phyloP scores from a whole-genome alignment of 495 filamentous ascomycete species.

The Opeltia flavorubescens region DNA sequence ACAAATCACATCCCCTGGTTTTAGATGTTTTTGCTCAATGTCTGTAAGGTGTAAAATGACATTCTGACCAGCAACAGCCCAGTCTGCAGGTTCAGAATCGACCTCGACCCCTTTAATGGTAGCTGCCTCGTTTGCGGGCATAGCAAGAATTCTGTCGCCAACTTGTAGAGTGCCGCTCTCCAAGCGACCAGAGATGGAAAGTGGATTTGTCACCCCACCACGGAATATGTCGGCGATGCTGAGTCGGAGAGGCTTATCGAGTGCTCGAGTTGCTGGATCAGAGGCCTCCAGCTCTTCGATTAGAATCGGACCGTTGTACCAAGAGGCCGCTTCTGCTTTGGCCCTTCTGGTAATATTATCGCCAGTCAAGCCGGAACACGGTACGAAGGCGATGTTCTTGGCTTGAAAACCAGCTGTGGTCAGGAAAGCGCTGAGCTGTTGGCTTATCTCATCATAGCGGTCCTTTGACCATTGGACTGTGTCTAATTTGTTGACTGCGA shows the following conservation, averaged over 20 bases:
- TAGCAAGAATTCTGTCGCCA: slow-evolving; percentile 64
- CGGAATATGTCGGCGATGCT: slow-evolving; percentile 76
- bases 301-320: slow-evolving; percentile 71
- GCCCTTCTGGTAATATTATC: slow-evolving; percentile 63
- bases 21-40: slow-evolving; percentile 71
- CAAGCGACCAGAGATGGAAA: slow-evolving; percentile 75
- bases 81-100: slow-evolving; percentile 57
- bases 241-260: slow-evolving; percentile 71
- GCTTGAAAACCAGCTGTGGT: slow-evolving; percentile 62
- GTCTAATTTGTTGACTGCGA: slow-evolving; percentile 94
- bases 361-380: slow-evolving; percentile 76
- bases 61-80: slow-evolving; percentile 94
- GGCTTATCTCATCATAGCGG: slow-evolving; percentile 71
- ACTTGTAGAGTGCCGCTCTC: slow-evolving; percentile 71
- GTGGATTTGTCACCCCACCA: slow-evolving; percentile 54
- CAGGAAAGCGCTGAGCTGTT: slow-evolving; percentile 73
- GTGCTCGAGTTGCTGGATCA: slow-evolving; percentile 51
- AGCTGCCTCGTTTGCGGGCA: slow-evolving; percentile 69
- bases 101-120: slow-evolving; percentile 65
- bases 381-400: slow-evolving; percentile 73
- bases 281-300: slow-evolving; percentile 72
- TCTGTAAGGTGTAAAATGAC: slow-evolving; percentile 69
- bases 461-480: slow-evolving; percentile 63
- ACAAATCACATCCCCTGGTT: slow-evolving; percentile 76
- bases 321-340: slow-evolving; percentile 41